Base-by-base conservation (phyloP, 2,329 filamentous ascomycete genomes). In the Parascedosporium putredinis region DNA sequence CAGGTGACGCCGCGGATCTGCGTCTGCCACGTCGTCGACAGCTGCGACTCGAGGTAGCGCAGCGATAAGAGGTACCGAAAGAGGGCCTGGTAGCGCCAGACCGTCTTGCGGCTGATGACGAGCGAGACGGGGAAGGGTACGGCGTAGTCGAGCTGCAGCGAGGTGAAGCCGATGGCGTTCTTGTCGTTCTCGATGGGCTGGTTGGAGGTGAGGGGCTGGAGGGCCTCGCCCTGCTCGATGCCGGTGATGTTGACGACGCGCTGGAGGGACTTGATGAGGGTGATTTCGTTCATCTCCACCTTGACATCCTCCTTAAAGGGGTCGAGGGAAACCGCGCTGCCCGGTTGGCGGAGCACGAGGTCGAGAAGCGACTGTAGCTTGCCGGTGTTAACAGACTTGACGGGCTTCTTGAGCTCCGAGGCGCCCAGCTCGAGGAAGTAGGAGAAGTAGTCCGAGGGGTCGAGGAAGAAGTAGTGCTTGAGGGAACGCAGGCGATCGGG, bases 401-500 rank as follows among this genome's bases (percentile, higher is more conserved):
- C 87, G 27, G 86, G 84, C 63, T 96, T 96, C 59, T 88, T 86
- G 52, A 98, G 75, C 67, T 98, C 93, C 1, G 89, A 90, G 25
- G 86, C 76, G 50, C 88, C 83, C 18, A 98, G 81, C 62, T 98
- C 93, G 52, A 98, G 81, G 64, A 98, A 98, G 67, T 97, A 95
- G 2, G 89, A 89, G 66, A 98, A 97, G 71, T 95, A 98, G 64
- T 98, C 93, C 29, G 93, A 96, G 7, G 90, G 86, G 59, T 97
- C 91, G 54, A 98, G 82, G 73, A 98, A 98, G 72, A 97, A 98
- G 70, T 98, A 98, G 67, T 98, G 93, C 64, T 98, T 98, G 34
- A 98, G 73, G 12, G 91, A 97, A 43, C 85, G 81, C 51, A 98
- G 75, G 33, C 93, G 81, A 24, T 87, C 85, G 1, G 91, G 90